These are phyloP conservation scores for Acanthamoeba healyi DNA, from an alignment of 208 protist genomes.

Conservation along the genomic window DNA sequence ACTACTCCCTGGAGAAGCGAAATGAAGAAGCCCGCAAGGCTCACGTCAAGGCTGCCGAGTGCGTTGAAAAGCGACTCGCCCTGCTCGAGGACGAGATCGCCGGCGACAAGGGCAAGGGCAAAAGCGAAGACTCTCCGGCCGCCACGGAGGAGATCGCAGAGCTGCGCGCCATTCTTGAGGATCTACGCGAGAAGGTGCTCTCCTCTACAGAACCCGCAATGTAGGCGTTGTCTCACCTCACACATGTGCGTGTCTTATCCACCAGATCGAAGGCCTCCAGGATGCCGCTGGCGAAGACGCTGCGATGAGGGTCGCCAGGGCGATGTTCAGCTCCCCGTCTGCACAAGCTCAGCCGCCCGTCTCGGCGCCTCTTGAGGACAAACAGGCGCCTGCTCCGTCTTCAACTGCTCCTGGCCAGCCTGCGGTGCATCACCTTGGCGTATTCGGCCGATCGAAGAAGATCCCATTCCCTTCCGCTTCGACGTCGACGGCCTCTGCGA, in stretches of 20 bases:
- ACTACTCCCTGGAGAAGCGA: conserved; percentile 38
- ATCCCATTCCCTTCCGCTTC: background rate
- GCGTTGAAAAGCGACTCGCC: conserved; percentile 11
- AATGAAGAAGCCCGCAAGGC: background rate
- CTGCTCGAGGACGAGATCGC: background rate
- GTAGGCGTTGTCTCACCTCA: no score
- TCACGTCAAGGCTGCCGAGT: conserved; percentile 30
- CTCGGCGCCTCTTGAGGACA: no score
- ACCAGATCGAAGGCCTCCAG: conserved; percentile 15
- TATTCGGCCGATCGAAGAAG: conserved; percentile 60
- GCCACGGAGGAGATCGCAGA: conserved; percentile 2
- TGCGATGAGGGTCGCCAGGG: background rate
- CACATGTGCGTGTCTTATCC: background rate
- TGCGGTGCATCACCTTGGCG: background rate
- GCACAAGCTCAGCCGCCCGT: background rate
- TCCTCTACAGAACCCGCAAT: no score
- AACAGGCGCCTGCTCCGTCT: background rate
- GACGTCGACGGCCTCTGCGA: background rate
- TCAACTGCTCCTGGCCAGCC: background rate
- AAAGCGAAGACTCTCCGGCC: background rate
- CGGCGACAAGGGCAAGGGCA: conserved; percentile 22
- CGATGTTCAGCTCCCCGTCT: conserved; percentile 21
- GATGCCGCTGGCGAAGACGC: background rate
- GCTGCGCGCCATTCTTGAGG: conserved; percentile 35
- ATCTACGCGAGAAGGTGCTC: conserved; percentile 50